Evolutionary conservation across 139 green algal genomes (phyloP), one percentile per base, ranked within the genome.

Genomic region (Marvania coccoides): DNA sequence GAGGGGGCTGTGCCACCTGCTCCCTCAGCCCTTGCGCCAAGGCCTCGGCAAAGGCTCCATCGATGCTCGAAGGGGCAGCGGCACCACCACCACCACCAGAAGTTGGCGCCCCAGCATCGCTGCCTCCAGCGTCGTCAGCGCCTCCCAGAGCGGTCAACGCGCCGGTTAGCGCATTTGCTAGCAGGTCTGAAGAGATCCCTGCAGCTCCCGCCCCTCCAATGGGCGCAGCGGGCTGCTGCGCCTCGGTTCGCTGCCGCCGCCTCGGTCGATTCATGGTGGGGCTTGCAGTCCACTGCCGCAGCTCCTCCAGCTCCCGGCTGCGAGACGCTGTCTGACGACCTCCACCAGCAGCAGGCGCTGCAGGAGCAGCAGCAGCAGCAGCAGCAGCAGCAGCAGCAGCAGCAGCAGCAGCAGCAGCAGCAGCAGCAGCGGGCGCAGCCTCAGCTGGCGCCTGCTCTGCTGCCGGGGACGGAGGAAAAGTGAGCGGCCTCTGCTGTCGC

Each of bases 21-120:
- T 56, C 65, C 0, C 78, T 69, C 24, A 95, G 60, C 47, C 90
- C 84, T 9, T 82, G 70, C 6, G 87, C 85, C 13, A 95, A 72
- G 0, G 86, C 87, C 47, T 87, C 79, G 23, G 93, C 70, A 73
- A 95, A 90, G 4, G 82, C 72, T 2, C 81, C 53, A 67, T 95
- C 88, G 29, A 95, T 89, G 39, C 85, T 85, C 33, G 81, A 72
- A 26, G 31, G 55, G 36, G 61, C 47, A n/a, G 71, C 71, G 1
- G n/a, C n/a, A n/a, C n/a, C n/a, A n/a, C n/a, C n/a, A n/a, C n/a
- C n/a, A n/a, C n/a, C n/a, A n/a, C n/a, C n/a, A n/a, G n/a, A n/a
- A n/a, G n/a, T n/a, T n/a, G n/a, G n/a, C n/a, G n/a, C n/a, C n/a
- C n/a, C n/a, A n/a, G 37, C 26, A 79, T 34, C n/a, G 45, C 61